Evolutionary conservation across 2,329 filamentous ascomycete species (phyloP), one percentile per base, ranked within the genome.

Genomic region (Pseudopyricularia javanii): DNA sequence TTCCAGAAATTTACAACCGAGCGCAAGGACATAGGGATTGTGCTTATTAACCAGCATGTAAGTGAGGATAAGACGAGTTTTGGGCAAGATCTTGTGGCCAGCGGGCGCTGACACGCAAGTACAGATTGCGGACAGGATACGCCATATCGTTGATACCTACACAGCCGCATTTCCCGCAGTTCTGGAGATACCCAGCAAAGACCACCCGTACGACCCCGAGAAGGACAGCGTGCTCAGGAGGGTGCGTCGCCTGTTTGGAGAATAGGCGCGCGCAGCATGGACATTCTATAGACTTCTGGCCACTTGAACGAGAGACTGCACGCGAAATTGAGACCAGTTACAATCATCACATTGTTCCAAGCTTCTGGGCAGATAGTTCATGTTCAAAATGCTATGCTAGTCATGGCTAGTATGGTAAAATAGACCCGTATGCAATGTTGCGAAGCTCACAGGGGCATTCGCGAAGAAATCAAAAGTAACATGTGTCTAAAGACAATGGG

Each of bases 31-130:
- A 96, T 98, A 67, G 93, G 90, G 28, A 95, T 98, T 62, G 70
- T 98, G 56, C 74, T 98, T 59, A 97, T 98, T 70, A 98, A 98
- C 69, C 93, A 98, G 71, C 93, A 98, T 72, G 91, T 96, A 71
- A 58, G 76, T 72, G 6, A 8, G 24, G 9, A 17, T 7, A 11
- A 17, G 9, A 7, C 22, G 17, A 20, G 14, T 12, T 4, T n/a
- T n/a, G n/a, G n/a, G n/a, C 11, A 5, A 34, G 50, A 35, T 45
- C 33, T 22, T 24, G 15, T 48, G 32, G 4, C 28, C 20, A 24
- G 20, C 30, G 17, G 32, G 8, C 7, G 26, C 40, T 58, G 30
- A 56, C 45, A 30, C n/a, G 24, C 12, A 4, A 7, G 20, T 17
- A 28, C 61, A 97, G 91, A 80, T 98, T 63, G 93, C 93, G 51